These are phyloP conservation scores for Stagonosporopsis chrysanthemi DNA, from an alignment of 2,329 filamentous ascomycete genomes.

Conservation along the genomic window DNA sequence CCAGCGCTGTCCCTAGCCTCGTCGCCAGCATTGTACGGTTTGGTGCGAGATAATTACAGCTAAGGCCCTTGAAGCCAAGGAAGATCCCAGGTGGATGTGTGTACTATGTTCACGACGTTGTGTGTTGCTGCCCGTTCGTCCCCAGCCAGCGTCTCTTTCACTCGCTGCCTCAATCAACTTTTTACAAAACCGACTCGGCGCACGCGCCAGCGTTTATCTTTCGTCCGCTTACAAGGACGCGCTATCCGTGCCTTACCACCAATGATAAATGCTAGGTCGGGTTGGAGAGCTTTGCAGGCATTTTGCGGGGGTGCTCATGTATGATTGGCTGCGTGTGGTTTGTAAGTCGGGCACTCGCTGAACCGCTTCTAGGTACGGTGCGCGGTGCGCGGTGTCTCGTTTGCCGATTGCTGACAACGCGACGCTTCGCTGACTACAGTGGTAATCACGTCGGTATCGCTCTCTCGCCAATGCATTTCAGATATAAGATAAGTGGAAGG, in stretches of 20 bases:
- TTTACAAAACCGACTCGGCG: background rate
- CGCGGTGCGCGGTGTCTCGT: background rate
- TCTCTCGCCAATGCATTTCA: background rate
- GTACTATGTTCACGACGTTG: no score
- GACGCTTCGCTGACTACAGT: background rate
- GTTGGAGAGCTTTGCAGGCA: no score
- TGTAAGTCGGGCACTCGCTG: slow-evolving; percentile 11
- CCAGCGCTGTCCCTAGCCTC: no score
- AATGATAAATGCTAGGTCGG: background rate
- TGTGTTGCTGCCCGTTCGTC: no score
- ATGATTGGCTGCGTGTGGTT: background rate
- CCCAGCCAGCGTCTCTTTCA: no score
- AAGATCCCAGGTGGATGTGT: no score
- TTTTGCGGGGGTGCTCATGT: no score
- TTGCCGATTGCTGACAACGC: slow-evolving; percentile 1
- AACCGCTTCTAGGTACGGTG: no score
- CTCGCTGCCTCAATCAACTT: no score
- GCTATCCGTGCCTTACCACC: background rate
- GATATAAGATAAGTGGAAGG: background rate
- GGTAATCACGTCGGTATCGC: background rate
- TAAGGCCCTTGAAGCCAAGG: no score
- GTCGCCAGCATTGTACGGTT: no score
- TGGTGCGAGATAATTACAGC: no score
- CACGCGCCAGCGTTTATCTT: background rate
- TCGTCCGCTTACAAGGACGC: background rate